phyloP scores from a whole-genome alignment of 2,329 filamentous ascomycete genomes.

The Ophidiomyces ophidiicola region DNA sequence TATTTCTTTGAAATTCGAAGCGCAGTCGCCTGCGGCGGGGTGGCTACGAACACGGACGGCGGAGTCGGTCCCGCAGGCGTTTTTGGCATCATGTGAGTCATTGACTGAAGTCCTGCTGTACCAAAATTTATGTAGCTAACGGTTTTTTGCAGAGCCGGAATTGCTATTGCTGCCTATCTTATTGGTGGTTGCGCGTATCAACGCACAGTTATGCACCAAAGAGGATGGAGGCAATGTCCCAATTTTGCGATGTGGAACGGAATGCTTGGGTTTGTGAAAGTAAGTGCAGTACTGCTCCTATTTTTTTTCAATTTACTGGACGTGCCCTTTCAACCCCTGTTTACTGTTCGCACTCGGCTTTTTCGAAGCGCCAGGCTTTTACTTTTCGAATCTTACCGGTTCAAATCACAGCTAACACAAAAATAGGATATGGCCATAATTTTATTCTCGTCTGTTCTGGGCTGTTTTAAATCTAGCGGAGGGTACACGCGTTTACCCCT shows the following conservation, averaged over 20 bases:
- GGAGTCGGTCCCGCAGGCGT: constrained; percentile 60
- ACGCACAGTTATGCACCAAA: constrained; percentile 81
- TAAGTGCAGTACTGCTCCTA: constrained; percentile 42
- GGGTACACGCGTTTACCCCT: constrained; percentile 26
- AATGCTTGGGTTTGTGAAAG: constrained; percentile 71
- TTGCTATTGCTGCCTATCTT: constrained; percentile 75
- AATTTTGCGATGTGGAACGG: constrained; percentile 91
- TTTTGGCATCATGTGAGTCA: constrained; percentile 71
- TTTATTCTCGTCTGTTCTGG: constrained; percentile 34
- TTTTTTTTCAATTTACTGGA: constrained; percentile 21
- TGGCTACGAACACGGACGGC: constrained; percentile 44
- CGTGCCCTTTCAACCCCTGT: constrained; percentile 14
- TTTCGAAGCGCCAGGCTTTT: background rate
- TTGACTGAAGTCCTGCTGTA: constrained; percentile 29
- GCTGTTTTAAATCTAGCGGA: constrained; percentile 23
- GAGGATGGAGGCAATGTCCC: constrained; percentile 88
- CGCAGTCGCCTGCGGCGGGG: constrained; percentile 67
- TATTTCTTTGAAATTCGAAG: constrained; percentile 94
- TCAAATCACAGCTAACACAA: background rate
- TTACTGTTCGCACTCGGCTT: background rate
- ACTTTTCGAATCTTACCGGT: constrained; percentile 9
- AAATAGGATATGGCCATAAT: constrained; percentile 38
- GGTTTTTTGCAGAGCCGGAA: constrained; percentile 34
- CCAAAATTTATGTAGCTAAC: constrained; percentile 14
- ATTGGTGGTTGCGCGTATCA: constrained; percentile 93